Evolutionary conservation across 2,329 filamentous ascomycete species (phyloP).

Genomic region (Microdochium nivale): DNA sequence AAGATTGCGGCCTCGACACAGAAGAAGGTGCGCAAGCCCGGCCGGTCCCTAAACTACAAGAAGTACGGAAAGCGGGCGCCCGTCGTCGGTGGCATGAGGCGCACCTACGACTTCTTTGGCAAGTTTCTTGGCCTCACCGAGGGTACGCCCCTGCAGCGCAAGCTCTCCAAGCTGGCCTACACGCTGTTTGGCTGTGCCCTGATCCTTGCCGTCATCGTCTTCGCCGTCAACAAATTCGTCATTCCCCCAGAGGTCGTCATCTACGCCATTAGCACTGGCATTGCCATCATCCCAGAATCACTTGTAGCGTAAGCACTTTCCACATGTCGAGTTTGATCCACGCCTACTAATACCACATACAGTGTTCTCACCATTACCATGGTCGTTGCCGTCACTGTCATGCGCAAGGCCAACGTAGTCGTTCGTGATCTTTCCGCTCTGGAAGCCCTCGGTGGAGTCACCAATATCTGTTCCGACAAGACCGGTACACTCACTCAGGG

Average conservation of each 20-base stretch:
- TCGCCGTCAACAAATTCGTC: constrained; percentile 46
- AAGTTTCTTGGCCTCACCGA: constrained; percentile 53
- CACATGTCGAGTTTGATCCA: constrained; percentile 1
- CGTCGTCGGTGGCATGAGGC: constrained; percentile 35
- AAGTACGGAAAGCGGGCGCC: constrained; percentile 44
- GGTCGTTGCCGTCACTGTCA: constrained; percentile 55
- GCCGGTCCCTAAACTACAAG: constrained; percentile 41
- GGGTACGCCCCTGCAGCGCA: constrained; percentile 72
- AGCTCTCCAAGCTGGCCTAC: constrained; percentile 69
- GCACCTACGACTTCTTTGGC: constrained; percentile 38
- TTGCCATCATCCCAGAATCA: constrained; percentile 56
- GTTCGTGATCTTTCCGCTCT: constrained; percentile 58
- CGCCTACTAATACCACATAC: constrained; percentile 8
- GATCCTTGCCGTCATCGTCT: constrained; percentile 47
- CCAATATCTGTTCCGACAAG: constrained; percentile 67
- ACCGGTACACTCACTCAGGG: constrained; percentile 62
- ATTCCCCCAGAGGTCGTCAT: constrained; percentile 45
- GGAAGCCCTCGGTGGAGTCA: constrained; percentile 62
- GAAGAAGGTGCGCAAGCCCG: constrained; percentile 46
- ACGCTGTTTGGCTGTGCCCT: constrained; percentile 65
- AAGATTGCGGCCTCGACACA: constrained; percentile 53
- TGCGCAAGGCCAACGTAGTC: constrained; percentile 57
- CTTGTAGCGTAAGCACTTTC: constrained; percentile 45
- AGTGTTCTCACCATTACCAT: constrained; percentile 62
- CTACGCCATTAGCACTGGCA: constrained; percentile 48